A percentile compares a stretch with the other conserved stretches of the same genome.
Conservation (phyloP, 225 moss, liverwort and hornwort genomes). For the Sphagnum contortum region DNA sequence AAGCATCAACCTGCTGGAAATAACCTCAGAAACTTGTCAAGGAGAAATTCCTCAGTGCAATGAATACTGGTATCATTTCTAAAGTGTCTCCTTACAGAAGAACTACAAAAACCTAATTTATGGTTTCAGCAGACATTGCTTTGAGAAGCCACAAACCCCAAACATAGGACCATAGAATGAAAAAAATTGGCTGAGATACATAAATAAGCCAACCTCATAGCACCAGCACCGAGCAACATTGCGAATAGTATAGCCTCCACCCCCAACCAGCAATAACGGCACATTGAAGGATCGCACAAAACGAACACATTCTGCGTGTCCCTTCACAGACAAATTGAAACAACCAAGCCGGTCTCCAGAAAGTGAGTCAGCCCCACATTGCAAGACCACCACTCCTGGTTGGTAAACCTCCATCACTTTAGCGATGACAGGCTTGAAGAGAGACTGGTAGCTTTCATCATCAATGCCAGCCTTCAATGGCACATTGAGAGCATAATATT, state of each 20-base stretch:
- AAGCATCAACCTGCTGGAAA: too few species aligned
- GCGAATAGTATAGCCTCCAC: constrained; percentile 46
- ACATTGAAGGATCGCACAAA: constrained; percentile 52
- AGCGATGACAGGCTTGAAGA: constrained; percentile 42
- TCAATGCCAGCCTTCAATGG: constrained; percentile 46
- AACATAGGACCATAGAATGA: not conserved
- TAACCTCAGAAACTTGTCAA: too few species aligned
- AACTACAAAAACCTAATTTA: too few species aligned
- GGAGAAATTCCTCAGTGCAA: too few species aligned
- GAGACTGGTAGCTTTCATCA: constrained; percentile 45
- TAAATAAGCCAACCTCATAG: constrained; percentile 28
- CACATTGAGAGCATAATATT: constrained; percentile 48
- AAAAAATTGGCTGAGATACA: not conserved
- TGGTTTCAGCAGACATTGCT: too few species aligned
- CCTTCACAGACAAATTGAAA: constrained; percentile 45
- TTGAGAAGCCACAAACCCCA: too few species aligned
- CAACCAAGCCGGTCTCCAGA: constrained; percentile 46
- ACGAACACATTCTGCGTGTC: constrained; percentile 49
- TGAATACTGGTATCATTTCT: too few species aligned
- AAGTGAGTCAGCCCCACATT: constrained; percentile 51
- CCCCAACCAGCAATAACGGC: constrained; percentile 39
- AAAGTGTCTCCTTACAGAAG: too few species aligned
- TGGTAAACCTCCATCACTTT: constrained; percentile 52
- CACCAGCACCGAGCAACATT: constrained; percentile 52
- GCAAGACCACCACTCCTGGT: constrained; percentile 46